Base-by-base conservation (phyloP, 495 filamentous ascomycete species). In the Annulohypoxylon maeteangense region DNA sequence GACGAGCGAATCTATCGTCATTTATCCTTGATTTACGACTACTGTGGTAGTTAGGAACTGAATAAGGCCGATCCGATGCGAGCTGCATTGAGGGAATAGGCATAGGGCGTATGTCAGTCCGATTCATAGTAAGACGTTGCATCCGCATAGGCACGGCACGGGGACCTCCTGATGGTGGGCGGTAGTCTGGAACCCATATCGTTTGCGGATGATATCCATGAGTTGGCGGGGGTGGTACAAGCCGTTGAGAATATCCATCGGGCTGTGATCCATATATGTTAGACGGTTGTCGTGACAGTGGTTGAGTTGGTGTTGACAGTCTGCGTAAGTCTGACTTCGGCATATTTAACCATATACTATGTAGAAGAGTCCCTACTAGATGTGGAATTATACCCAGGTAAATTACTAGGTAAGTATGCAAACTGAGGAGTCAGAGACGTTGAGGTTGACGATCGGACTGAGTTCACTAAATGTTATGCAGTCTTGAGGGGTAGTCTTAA, bases 111-210 rank as follows among this genome's bases (percentile, higher is more conserved):
- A 29, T 20, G 18, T 51, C 47, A 1, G 22, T 25, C 47, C 20
- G 54, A 29, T 54, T 72, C 60, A 57, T 56, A 38, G 55, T 8
- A 10, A 16, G 20, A 22, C 60, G 61, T 8, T 64, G 61, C 50
- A 73, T 68, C 32, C 70, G 60, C 22, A 73, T 31, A 25, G 70
- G 70, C 3, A 68, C 27, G 16, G 70, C 70, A 47, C 45, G 65
- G 51, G 60, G 47, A 16, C 61, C 50, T 51, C 48, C 55, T 23
- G 38, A 34, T 20, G 36, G 4, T 23, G 44, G 38, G 5, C 34
- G 57, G 22, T 62, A 54, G 38, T 63, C 69, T 12, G 20, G 62
- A 18, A 44, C 8, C 58, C 32, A 55, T 16, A 50, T 59, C 16
- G 53, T 58, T 4, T 60, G 58, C 45, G 65, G 70, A 64, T 62